Evolutionary conservation across 257 asterid genomes (phyloP).

Genomic region (Solanum corneliomulleri): DNA sequence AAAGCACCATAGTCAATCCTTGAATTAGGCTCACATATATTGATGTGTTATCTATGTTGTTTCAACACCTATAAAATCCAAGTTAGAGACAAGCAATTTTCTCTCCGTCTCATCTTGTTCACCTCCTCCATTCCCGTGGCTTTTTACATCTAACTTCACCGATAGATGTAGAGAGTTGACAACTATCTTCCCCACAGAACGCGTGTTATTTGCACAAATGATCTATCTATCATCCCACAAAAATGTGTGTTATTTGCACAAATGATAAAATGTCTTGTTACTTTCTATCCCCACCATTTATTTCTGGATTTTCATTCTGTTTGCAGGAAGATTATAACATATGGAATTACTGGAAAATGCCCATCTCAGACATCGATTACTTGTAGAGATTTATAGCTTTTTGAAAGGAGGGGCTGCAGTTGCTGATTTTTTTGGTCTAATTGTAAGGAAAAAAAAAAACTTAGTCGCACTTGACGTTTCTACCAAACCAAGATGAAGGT

Average conservation of each 20-base stretch:
- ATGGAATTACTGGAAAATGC: slow-evolving; percentile 91
- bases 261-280: not conserved
- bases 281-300: not conserved
- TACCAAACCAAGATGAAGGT: not conserved
- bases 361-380: slow-evolving; percentile 49
- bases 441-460: not conserved
- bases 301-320: not conserved
- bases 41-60: not conserved
- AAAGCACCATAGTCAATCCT: not conserved
- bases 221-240: not conserved
- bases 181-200: not conserved
- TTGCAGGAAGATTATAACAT: slow-evolving; percentile 75
- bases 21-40: not conserved
- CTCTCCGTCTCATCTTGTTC: not conserved
- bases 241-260: not conserved
- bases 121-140: not conserved
- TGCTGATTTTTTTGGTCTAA: not conserved
- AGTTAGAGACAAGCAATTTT: not conserved
- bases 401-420: not conserved
- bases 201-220: not conserved
- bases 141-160: not conserved
- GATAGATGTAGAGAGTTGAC: not conserved
- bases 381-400: slow-evolving; percentile 18
- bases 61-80: not conserved
- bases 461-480: not conserved